Evolutionary conservation across 352 stramenopile species (phyloP).

Genomic region (Globisporangium iwayamae): DNA sequence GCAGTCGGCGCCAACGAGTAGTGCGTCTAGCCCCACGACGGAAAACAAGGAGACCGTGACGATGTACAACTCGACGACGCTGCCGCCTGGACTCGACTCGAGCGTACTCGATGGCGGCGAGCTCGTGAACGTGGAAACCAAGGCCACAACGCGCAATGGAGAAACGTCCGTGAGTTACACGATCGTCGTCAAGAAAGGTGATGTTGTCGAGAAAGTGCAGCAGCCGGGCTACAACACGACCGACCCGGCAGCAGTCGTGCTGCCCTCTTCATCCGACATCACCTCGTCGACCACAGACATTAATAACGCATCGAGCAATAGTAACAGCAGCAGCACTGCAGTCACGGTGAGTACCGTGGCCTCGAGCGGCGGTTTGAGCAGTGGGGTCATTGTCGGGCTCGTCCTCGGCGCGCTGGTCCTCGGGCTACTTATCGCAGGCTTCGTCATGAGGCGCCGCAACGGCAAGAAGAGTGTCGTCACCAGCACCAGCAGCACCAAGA

Average conservation of each 20-base stretch:
- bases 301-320: too few relatives aligned
- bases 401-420: constrained; percentile 10
- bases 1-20: neutral
- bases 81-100: constrained; percentile 28
- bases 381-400: constrained; percentile 10
- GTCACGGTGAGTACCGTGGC: too few relatives aligned
- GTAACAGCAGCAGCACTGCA: too few relatives aligned
- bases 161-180: constrained; percentile 35
- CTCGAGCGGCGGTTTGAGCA: constrained; percentile 5
- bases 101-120: constrained; percentile 33
- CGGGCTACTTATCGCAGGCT: constrained; percentile 10
- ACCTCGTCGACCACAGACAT: constrained; percentile 5
- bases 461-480: neutral
- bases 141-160: constrained; percentile 23
- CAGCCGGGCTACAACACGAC: constrained; percentile 15
- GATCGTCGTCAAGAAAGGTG: constrained; percentile 32
- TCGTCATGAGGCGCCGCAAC: constrained; percentile 10
- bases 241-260: neutral
- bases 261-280: neutral
- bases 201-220: constrained; percentile 17
- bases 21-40: too few relatives aligned
- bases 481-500: neutral
- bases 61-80: constrained; percentile 34
- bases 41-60: constrained; percentile 18
- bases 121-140: constrained; percentile 34